Base-by-base conservation (phyloP, 345 rosid genomes). In the Moringa oleifera region DNA sequence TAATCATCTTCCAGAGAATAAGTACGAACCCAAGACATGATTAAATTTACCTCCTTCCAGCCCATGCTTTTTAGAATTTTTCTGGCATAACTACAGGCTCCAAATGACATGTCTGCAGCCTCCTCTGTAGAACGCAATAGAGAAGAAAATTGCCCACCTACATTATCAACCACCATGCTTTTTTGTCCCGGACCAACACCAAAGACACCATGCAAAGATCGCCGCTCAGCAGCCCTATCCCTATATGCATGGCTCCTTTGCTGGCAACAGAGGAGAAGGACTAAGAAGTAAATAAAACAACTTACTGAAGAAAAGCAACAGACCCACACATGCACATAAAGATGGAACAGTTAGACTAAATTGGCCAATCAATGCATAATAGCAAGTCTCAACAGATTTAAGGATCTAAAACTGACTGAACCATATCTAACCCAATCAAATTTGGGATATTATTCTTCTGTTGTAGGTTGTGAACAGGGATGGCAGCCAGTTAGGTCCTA, bases 221-320 rank as follows among this genome's bases (percentile, higher is more conserved):
- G 85, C 73, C 98, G 84, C 67, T 89, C 98, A 1, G 91, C 91
- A 22, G 95, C 98, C 83, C 96, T 85, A 70, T 92, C 98, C 71
- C 95, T 81, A 57, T 89, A 92, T 55, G 66, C 67, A 57, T 61
- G 75, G 62, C 72, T 68, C 72, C 36, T 64, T 53, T 63, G 69
- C 90, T 83, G 75, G 56, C 58, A 78, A 28, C 55, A 36, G 17
- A 54, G 37, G 36, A 6, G 18, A 25, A 23, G 4, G 12, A 41
- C 37, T 7, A 7, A 55, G 59, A n/a, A n/a, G n/a, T n/a, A n/a
- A n/a, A n/a, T n/a, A n/a, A n/a, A n/a, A n/a, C n/a, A n/a, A n/a
- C n/a, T 11, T 41, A 1, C 47, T 1, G 19, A 18, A 6, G 58
- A 28, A 55, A 54, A 58, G 25, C 47, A 46, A 25, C 47, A 0